Evolutionary conservation across 2,329 filamentous ascomycete species (phyloP).

Genomic region (Nothophoma quercina): DNA sequence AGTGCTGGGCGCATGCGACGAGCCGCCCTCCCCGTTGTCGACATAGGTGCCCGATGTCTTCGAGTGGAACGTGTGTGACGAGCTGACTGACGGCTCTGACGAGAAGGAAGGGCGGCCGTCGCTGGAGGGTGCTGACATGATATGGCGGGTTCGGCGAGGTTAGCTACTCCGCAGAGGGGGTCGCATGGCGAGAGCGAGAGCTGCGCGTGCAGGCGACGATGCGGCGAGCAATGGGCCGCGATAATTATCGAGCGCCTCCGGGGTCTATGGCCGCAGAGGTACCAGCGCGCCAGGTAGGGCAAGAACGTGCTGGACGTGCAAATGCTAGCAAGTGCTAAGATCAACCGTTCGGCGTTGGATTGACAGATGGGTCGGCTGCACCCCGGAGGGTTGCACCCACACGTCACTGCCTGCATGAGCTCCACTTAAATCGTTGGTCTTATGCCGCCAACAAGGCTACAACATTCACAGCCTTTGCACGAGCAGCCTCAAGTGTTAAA

Average conservation of each 20-base stretch:
- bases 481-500: not conserved
- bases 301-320: constrained; percentile 1
- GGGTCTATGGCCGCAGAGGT: constrained; percentile 1
- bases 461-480: not conserved
- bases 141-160: constrained; percentile 23
- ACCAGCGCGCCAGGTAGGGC: constrained; percentile 8
- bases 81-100: constrained; percentile 42
- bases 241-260: not conserved
- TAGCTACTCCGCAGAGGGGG: constrained; percentile 35
- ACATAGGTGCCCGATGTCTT: constrained; percentile 30
- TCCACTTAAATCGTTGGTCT: not conserved
- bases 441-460: not conserved
- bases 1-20: constrained; percentile 30
- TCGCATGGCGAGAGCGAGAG: constrained; percentile 35
- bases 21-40: constrained; percentile 39
- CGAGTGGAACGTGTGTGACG: constrained; percentile 45
- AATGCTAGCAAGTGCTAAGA: not conserved
- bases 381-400: not conserved
- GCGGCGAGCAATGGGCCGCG: not conserved
- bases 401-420: constrained; percentile 1
- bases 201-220: constrained; percentile 21
- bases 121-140: constrained; percentile 45
- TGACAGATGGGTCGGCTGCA: constrained; percentile 1
- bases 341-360: not conserved
- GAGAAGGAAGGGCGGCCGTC: constrained; percentile 39